phyloP scores from a whole-genome alignment of 768 basidiomycete species.

The Phallus indusiatus region DNA sequence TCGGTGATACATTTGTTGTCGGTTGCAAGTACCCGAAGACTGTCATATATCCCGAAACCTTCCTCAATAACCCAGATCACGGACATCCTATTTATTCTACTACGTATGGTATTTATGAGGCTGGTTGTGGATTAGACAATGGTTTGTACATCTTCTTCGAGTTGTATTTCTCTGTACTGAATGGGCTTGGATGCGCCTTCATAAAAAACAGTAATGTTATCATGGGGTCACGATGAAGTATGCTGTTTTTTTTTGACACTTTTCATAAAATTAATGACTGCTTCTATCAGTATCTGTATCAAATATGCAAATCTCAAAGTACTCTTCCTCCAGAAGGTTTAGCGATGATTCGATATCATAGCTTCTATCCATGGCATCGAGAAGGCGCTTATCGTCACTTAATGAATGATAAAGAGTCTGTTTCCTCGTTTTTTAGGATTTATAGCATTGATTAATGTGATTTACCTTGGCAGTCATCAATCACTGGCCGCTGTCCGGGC shows the following conservation, averaged over 20 bases:
- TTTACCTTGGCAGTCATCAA: slow-evolving; percentile 30
- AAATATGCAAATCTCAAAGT: slow-evolving; percentile 76
- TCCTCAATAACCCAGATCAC: slow-evolving; percentile 62
- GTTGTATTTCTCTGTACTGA: background rate
- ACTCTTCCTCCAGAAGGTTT: slow-evolving; percentile 72
- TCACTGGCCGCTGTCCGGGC: slow-evolving; percentile 67
- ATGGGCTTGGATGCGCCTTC: background rate
- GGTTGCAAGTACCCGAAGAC: slow-evolving; percentile 82
- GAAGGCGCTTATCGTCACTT: slow-evolving; percentile 79
- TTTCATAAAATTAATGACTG: background rate
- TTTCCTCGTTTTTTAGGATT: background rate
- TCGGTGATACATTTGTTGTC: slow-evolving; percentile 77
- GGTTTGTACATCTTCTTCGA: background rate
- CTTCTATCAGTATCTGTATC: slow-evolving; percentile 59
- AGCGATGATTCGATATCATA: slow-evolving; percentile 91
- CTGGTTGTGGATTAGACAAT: slow-evolving; percentile 74
- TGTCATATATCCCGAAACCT: slow-evolving; percentile 74
- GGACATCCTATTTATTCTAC: slow-evolving; percentile 58
- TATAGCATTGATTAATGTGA: background rate
- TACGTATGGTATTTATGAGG: slow-evolving; percentile 65
- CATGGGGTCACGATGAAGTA: slow-evolving; percentile 90
- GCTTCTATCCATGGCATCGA: slow-evolving; percentile 94
- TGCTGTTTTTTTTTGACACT: slow-evolving; percentile 14
- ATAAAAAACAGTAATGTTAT: slow-evolving; percentile 52
- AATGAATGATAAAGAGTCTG: slow-evolving; percentile 48